A percentile compares a stretch with the other conserved stretches of the same genome.
These are phyloP conservation scores for Coemansia sp. DNA, from an alignment of 192 early-diverging fungal genomes.

Conservation along the genomic window DNA sequence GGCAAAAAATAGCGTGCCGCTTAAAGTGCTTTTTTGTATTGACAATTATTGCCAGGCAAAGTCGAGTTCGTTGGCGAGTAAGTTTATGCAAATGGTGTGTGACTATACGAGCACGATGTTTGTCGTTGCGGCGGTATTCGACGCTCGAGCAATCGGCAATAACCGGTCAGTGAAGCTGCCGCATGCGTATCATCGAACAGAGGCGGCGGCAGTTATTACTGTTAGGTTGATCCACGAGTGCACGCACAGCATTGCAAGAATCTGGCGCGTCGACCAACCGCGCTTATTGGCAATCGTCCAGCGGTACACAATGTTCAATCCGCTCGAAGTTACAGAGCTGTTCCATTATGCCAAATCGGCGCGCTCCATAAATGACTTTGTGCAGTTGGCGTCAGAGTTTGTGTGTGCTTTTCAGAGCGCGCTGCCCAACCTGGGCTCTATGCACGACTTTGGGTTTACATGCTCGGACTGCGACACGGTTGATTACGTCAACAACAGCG, in stretches of 20 bases:
- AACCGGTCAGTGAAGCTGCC: neutral
- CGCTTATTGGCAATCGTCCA: neutral
- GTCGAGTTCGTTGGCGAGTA: neutral
- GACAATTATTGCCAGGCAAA: constrained; percentile 1
- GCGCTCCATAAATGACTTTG: neutral
- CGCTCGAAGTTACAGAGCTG: neutral
- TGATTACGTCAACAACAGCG: neutral
- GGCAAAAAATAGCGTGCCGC: too few species aligned
- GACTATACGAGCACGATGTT: neutral
- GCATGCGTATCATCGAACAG: too few species aligned
- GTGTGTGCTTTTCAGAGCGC: neutral
- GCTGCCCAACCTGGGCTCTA: too few species aligned
- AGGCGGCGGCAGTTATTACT: neutral
- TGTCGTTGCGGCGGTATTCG: neutral
- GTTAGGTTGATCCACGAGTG: too few species aligned
- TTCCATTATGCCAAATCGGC: neutral
- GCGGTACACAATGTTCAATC: neutral
- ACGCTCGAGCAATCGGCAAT: neutral
- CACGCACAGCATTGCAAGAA: too few species aligned
- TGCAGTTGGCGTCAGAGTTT: neutral
- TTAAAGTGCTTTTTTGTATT: neutral
- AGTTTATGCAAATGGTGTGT: neutral
- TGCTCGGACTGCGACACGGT: too few species aligned
- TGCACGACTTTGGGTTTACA: too few species aligned
- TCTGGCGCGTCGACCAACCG: too few species aligned